These are phyloP conservation scores for Medicago truncatula DNA, from an alignment of 306 rosid genomes.

Conservation along the genomic window DNA sequence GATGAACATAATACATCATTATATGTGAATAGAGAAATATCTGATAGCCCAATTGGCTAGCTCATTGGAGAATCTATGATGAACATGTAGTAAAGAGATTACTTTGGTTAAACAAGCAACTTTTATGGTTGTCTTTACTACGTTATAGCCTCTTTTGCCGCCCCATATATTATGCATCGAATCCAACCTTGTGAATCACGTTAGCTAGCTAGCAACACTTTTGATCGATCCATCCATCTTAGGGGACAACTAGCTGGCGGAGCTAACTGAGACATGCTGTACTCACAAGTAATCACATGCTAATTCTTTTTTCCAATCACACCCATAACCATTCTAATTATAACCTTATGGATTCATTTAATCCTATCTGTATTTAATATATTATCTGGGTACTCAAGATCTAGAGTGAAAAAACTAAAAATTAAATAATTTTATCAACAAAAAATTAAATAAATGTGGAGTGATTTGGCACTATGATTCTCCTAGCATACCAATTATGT, in stretches of 20 bases:
- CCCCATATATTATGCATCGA: conserved; percentile 1
- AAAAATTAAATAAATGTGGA: background rate
- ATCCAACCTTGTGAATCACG: conserved; percentile 47
- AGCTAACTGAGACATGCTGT: conserved; percentile 54
- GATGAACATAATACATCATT: too few species aligned
- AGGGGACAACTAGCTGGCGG: conserved; percentile 57
- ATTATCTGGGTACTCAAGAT: conserved; percentile 1
- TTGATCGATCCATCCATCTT: conserved; percentile 21
- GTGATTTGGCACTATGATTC: conserved; percentile 26
- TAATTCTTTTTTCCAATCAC: conserved; percentile 21
- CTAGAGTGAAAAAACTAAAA: background rate
- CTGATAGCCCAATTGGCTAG: too few species aligned
- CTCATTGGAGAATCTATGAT: background rate
- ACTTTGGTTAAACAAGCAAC: conserved; percentile 21
- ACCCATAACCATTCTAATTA: conserved; percentile 7
- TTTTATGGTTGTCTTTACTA: conserved; percentile 38
- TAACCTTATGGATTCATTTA: conserved; percentile 1
- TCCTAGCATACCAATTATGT: conserved; percentile 27
- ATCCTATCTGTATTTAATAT: conserved; percentile 12
- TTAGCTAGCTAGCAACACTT: conserved; percentile 34
- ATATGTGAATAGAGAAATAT: too few species aligned
- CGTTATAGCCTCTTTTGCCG: conserved; percentile 13
- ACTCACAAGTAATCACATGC: conserved; percentile 57
- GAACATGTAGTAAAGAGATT: background rate
- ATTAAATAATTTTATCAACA: too few species aligned